Base-by-base conservation (phyloP, 768 basidiomycete genomes). In the Fistulinella prunicolor region DNA sequence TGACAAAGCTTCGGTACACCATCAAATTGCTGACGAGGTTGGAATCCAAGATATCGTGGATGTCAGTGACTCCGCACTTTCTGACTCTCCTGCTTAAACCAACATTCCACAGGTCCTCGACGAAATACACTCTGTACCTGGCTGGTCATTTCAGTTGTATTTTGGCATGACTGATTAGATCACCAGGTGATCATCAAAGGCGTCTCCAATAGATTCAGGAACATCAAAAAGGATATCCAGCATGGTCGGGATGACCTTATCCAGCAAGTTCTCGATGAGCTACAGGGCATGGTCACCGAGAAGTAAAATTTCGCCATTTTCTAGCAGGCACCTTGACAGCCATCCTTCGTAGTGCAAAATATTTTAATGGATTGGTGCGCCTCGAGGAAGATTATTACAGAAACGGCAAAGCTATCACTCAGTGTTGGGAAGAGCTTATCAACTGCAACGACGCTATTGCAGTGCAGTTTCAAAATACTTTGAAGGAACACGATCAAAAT, bases 311-410 rank as follows among this genome's bases (percentile, higher is more conserved):
- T 36, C 12, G 4, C 29, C 17, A 37, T 36, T 24, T 42, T 46
- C 38, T n/a, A 28, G 13, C n/a, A 32, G 26, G 42, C 44, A 10
- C 38, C 16, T 35, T 51, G 46, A 55, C 34, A 47, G 38, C 9
- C 17, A 36, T 43, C 9, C 23, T 34, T 44, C 19, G 3, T 49
- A 86, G 84, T 44, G 70, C 71, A 35, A 62, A 54, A 17, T 73
- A 79, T 54, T 82, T 78, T 62, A 80, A 83, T 55, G 61, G 52
- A 13, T 62, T 86, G 24, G 73, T 85, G 24, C 73, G 74, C 44
- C 70, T 84, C 16, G 80, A 83, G 55, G 71, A 73, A 44, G 74
- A 76, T 44, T 85, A 83, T 53, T 69, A 75, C 30, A 62, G 50
- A 21, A 68, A 71, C 44, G 70, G 75, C 48, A 66, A 69, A 36